Base-by-base conservation (phyloP, 345 rosid species). In the Passiflora organensis region DNA sequence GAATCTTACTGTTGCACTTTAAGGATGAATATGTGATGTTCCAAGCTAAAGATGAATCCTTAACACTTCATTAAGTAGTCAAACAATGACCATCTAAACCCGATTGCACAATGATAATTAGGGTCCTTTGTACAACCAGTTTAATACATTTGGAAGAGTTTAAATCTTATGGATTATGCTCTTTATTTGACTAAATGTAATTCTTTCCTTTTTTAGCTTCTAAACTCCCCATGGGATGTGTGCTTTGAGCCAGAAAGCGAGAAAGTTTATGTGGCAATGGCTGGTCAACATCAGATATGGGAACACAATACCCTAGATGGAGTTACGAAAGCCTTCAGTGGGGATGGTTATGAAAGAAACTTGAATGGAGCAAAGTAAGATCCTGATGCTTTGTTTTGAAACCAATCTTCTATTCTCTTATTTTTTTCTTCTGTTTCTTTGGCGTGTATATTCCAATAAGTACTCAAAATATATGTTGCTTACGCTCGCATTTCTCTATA, bases 281-380 rank as follows among this genome's bases (percentile, higher is more conserved):
- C 96, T 17, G 96, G 98, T 51, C 95, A 83, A 56, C 98, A 91
- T 81, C 97, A 91, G 72, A 87, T 87, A 51, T 91, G 97, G 96
- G 86, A 79, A 65, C 86, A 91, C 72, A 74, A 72, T 71, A 69
- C 81, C 24, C 44, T 52, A 51, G 80, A 80, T 69, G 91, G 85
- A 61, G 64, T 80, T 65, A 73, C 95, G 41, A 77, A 48, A 82
- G 89, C 78, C 36, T 91, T 87, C 59, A 91, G 97, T 65, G 97
- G 97, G 54, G 80, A 91, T 55, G 97, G 97, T 49, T 87, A 74
- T 36, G 97, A 91, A 70, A 81, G 95, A 70, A 91, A 87, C 80
- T 79, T 83, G 65, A 91, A 91, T 50, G 97, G 97, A 44, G 76
- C 96, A 49, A 82, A 86, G 96, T 91, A 70, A 51, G 36, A 48